phyloP scores from a whole-genome alignment of 441 rosid genomes.

The Brassica balearica region DNA sequence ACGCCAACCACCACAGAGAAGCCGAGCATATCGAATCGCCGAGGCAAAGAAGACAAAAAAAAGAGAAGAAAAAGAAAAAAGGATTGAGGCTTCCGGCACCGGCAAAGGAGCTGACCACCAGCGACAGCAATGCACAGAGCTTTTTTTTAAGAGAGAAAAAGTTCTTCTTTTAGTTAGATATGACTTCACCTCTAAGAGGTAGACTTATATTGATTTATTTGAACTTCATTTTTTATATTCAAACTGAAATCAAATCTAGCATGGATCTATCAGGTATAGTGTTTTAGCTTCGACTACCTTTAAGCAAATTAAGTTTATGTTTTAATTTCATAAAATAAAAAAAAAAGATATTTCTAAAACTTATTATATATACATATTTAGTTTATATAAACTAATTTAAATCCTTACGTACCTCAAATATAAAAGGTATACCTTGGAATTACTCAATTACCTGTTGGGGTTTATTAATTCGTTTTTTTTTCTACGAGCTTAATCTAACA shows the following conservation, averaged over 20 bases:
- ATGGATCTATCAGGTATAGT: conserved; percentile 10
- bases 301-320: not conserved
- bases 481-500: not conserved
- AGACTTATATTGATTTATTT: not conserved
- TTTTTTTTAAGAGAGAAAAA: no score
- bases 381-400: not conserved
- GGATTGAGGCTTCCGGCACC: no score
- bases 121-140: no score
- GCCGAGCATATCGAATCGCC: no score
- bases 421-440: not conserved
- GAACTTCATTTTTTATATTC: not conserved
- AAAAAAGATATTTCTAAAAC: not conserved
- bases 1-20: no score
- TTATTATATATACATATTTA: not conserved
- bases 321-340: not conserved
- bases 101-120: no score
- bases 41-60: no score
- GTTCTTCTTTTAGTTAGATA: no score
- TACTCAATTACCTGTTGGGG: not conserved
- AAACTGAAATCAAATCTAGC: not conserved
- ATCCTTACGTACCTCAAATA: not conserved
- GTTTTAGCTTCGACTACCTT: not conserved
- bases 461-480: no score
- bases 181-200: not conserved
- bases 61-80: no score